Evolutionary conservation across 1,284 basidiomycete genomes (phyloP), one percentile per base, ranked within the genome.

Genomic region (Cutaneotrichosporon curvatum): DNA sequence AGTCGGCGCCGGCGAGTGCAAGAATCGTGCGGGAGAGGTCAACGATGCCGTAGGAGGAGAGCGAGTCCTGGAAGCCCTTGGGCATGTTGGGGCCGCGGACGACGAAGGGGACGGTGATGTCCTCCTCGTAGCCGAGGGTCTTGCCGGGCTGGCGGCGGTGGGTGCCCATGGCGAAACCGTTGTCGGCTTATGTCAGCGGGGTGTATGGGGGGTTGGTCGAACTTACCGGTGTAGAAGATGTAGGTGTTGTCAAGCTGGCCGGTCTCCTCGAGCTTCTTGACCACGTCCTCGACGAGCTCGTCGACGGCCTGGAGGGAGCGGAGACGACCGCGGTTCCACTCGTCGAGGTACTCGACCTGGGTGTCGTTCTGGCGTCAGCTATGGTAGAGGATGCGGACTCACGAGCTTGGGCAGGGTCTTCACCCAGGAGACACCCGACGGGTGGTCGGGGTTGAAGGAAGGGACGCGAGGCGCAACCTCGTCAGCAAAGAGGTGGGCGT

Each of bases 81-180:
- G 48, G 36, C 6, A 65, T 44, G 2, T 43, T 48, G 0, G 67
- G 67, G 1, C 65, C 63, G 3, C 67, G 63, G 12, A 60, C 49
- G 22, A 63, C 50, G 32, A 63, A 52, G 1, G 61, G 60, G 3
- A 63, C 58, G 33, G 56, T 56, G 41, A 63, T 62, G 52, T 68
- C 66, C 47, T 68, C 64, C 44, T 68, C 66, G 43, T 53, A 66
- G 2, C 60, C 62, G 6, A 63, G 55, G 1, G 65, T 66, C 50
- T 67, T 68, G 5, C 65, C 65, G 0, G 65, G 62, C 42, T 65
- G 59, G 12, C 65, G 57, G 4, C 65, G 60, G 40, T 69, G 65
- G 0, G 55, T 49, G 4, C 61, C 65, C 25, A 67, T 51, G 1
- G 61, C 61, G 37, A 55, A 69, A 1, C 65, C 67, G 37, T 69